phyloP scores from a whole-genome alignment of 495 filamentous ascomycete species.

The Neurospora hispaniola region DNA sequence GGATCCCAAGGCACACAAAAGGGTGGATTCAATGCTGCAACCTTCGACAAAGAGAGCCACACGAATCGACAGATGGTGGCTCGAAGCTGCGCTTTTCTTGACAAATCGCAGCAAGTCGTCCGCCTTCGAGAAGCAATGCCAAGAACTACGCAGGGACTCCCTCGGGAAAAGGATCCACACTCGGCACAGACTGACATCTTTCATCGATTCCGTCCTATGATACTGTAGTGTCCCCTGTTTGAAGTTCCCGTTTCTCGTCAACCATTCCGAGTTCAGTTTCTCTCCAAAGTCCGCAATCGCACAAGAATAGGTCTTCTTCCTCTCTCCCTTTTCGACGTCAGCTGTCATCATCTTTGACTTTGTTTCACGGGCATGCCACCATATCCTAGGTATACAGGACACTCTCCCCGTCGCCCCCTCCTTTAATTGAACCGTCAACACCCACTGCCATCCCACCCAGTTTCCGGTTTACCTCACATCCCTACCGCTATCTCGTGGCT shows the following conservation, averaged over 20 bases:
- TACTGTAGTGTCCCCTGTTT: neutral
- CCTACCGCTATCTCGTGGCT: neutral
- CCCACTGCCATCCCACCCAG: neutral
- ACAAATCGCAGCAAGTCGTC: neutral
- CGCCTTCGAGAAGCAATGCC: neutral
- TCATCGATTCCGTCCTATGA: neutral
- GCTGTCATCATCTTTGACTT: neutral
- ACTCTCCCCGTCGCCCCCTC: neutral
- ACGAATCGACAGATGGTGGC: neutral
- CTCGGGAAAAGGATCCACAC: neutral
- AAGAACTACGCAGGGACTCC: neutral
- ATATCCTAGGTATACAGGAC: neutral
- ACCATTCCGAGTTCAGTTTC: neutral
- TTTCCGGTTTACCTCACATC: neutral
- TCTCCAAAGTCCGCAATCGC: neutral
- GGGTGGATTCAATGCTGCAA: neutral
- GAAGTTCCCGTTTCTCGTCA: neutral
- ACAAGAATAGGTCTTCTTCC: neutral
- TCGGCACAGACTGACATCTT: neutral
- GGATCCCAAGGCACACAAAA: neutral
- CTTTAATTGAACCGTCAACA: neutral
- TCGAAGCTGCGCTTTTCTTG: neutral
- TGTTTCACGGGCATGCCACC: neutral
- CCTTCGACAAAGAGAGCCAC: neutral
- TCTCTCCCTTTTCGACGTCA: neutral